Evolutionary conservation across 2,329 filamentous ascomycete genomes (phyloP).

Genomic region (Aspergillus ibericus): DNA sequence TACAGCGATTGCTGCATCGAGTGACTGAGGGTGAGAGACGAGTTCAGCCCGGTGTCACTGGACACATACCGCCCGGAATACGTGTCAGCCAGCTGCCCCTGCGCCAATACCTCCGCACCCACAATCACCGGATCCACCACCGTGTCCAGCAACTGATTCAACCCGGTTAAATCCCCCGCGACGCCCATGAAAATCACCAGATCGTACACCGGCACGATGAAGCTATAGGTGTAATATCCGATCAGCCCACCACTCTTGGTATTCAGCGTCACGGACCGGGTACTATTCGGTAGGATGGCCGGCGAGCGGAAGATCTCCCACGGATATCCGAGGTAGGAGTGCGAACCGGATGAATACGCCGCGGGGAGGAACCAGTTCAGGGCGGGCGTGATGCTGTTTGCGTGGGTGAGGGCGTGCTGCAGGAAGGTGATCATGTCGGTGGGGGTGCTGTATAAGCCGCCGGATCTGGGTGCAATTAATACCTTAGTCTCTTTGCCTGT

Average conservation of each 20-base stretch:
- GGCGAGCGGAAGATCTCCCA: constrained; percentile 50
- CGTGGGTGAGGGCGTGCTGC: constrained; percentile 43
- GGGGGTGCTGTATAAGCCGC: constrained; percentile 46
- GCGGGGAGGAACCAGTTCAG: constrained; percentile 48
- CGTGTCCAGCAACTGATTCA: constrained; percentile 12
- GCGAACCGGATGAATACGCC: constrained; percentile 36
- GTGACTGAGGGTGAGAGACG: constrained; percentile 7
- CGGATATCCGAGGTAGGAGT: constrained; percentile 48
- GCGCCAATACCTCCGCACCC: constrained; percentile 19
- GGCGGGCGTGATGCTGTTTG: constrained; percentile 43
- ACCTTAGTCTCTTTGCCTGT: no score
- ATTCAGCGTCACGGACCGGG: constrained; percentile 40
- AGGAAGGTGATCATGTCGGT: constrained; percentile 46
- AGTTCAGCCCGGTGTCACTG: not conserved
- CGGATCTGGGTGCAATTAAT: constrained; percentile 20
- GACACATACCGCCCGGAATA: not conserved
- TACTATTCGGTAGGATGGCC: constrained; percentile 36
- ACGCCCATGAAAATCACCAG: constrained; percentile 46
- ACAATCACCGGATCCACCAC: constrained; percentile 19
- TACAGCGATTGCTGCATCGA: not conserved
- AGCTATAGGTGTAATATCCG: constrained; percentile 43
- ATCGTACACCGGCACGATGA: constrained; percentile 46
- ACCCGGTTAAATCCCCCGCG: constrained; percentile 17
- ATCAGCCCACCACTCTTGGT: constrained; percentile 48
- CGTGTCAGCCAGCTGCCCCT: not conserved